phyloP scores from a whole-genome alignment of 75 land plant genomes.

The Cunninghamia lanceolata region DNA sequence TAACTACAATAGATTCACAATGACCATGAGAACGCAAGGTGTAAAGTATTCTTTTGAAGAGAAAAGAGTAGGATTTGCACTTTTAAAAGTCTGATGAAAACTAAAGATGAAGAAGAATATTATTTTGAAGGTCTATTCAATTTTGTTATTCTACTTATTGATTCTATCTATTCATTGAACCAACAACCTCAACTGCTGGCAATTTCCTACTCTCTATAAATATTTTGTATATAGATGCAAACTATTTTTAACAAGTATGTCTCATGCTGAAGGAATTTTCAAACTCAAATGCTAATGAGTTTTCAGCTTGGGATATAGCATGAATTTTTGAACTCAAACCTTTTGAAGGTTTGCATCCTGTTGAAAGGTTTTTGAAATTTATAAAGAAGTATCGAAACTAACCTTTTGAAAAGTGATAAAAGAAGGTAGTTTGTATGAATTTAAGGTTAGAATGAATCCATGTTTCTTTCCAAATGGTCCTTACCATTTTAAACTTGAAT shows the following conservation, averaged over 20 bases:
- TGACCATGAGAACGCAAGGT: conserved; percentile 13
- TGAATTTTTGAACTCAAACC: too few relatives aligned
- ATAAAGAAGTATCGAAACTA: too few relatives aligned
- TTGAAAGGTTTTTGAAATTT: too few relatives aligned
- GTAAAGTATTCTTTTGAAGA: conserved; percentile 70
- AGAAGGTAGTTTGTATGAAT: too few relatives aligned
- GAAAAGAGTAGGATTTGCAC: conserved; percentile 46
- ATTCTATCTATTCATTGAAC: neutral
- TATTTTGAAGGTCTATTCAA: too few relatives aligned
- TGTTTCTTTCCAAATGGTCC: too few relatives aligned
- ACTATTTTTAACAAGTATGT: neutral
- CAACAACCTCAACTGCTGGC: neutral
- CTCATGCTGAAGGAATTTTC: neutral
- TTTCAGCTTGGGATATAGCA: too few relatives aligned
- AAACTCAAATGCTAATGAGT: neutral
- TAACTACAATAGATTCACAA: conserved; percentile 8
- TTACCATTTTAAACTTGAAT: too few relatives aligned
- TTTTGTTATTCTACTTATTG: too few relatives aligned
- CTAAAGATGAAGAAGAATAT: neutral
- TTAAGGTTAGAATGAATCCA: too few relatives aligned
- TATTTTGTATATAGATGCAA: neutral
- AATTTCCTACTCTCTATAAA: neutral
- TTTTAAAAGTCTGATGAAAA: conserved; percentile 11
- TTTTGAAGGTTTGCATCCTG: too few relatives aligned
- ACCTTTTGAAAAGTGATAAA: too few relatives aligned